Evolutionary conservation across 352 stramenopile genomes (phyloP).

Genomic region (Globisporangium nagaii): DNA sequence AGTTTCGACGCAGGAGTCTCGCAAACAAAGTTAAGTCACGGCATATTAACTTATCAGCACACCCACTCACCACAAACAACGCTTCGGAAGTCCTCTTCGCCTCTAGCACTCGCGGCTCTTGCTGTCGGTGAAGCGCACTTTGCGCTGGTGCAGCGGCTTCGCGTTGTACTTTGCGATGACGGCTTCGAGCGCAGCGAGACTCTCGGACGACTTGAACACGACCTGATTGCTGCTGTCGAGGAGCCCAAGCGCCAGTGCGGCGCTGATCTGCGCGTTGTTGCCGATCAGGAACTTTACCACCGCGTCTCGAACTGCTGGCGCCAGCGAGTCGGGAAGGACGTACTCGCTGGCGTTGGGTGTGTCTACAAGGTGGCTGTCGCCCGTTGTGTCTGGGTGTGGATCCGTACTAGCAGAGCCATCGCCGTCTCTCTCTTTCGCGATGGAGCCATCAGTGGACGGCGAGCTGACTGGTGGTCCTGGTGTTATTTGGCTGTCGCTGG

Average conservation of each 20-base stretch:
- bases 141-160: conserved; percentile 1
- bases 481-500: not conserved
- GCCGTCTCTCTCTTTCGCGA: not conserved
- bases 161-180: not conserved
- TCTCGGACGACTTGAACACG: conserved; percentile 3
- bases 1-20: no score
- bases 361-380: not conserved
- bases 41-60: not conserved
- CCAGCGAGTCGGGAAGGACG: not conserved
- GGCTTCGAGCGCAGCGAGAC: not conserved
- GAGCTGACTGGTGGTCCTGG: not conserved
- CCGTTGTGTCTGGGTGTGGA: not conserved
- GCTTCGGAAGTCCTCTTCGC: not conserved
- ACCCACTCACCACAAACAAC: not conserved
- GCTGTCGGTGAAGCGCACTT: not conserved
- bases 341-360: not conserved
- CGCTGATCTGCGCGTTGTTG: not conserved
- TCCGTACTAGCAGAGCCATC: not conserved
- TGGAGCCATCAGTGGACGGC: not conserved
- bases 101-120: not conserved
- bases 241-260: not conserved
- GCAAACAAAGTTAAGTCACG: no score
- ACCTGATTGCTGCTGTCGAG: not conserved
- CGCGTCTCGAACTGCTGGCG: not conserved
- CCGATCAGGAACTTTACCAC: conserved; percentile 1